Base-by-base conservation (phyloP, 2,329 filamentous ascomycete species). In the Fusarium albidum region DNA sequence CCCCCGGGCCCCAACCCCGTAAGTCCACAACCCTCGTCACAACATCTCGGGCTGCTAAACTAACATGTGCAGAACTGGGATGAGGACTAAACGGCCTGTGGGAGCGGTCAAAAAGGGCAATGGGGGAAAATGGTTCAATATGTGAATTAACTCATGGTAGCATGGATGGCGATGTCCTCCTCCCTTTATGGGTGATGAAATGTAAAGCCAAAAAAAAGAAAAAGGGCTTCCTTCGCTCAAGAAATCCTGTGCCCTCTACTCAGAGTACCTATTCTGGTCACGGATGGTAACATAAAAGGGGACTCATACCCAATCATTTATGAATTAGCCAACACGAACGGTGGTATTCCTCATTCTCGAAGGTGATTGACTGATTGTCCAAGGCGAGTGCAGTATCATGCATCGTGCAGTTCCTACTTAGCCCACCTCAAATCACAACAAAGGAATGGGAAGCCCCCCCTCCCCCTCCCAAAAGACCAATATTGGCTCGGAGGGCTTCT, bases 1-100 rank as follows among this genome's bases (percentile, higher is more conserved):
- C 94, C 94, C 50, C 95, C 95, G 26, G 93, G 90, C 39, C 95
- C 92, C 65, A 97, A 97, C 77, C 89, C 93, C 38, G 80, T 82
- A 71, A 69, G 80, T 75, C 46, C 15, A n/a, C 15, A 13, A 35
- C 14, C 15, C 14, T 31, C 3, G 33, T 42, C 14, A 11, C 6
- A 17, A 27, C 10, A 29, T 34, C 15, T 31, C 13, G 11, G 26
- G 12, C 27, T 41, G 27, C 72, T 75, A 65, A 79, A 68, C 7
- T 13, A 28, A 37, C 32, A 27, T 14, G 7, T 18, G 15, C 49
- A 82, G 80, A 85, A 85, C 81, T 86, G 83, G 83, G 83, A 86
- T 62, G 83, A 86, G 73, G 83, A 86, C 71, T 86, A 77, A 78
- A 46, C 21, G 63, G 38, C 52, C 65, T 79, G 70, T 74, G 50